phyloP scores from a whole-genome alignment of 169 alveolate species.

The Babesia caballi region DNA sequence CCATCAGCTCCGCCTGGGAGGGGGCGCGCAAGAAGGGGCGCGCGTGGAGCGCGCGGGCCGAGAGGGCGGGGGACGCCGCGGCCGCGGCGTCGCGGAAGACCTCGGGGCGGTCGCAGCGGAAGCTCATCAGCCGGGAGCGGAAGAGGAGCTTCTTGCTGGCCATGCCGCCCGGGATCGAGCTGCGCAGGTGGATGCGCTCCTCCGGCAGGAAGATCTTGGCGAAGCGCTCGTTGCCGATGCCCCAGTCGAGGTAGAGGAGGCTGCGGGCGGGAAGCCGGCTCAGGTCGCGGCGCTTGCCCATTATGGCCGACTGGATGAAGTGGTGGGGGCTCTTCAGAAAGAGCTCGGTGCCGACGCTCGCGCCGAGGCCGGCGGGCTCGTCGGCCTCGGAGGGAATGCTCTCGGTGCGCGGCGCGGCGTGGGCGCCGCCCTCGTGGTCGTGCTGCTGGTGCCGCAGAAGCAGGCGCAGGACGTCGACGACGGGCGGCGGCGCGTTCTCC shows the following conservation, averaged over 20 bases:
- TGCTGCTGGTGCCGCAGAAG: neutral
- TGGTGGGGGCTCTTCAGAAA: constrained; percentile 35
- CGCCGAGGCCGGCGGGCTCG: constrained; percentile 1
- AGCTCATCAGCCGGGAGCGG: constrained; percentile 21
- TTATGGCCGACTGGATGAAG: constrained; percentile 32
- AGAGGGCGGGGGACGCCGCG: neutral
- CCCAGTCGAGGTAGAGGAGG: constrained; percentile 72
- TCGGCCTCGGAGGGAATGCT: neutral
- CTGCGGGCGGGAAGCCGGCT: constrained; percentile 50
- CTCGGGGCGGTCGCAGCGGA: constrained; percentile 34
- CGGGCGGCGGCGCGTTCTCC: neutral
- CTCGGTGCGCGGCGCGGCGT: neutral
- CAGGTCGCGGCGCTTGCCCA: constrained; percentile 9
- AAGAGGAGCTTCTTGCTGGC: constrained; percentile 31
- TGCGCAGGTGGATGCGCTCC: constrained; percentile 63
- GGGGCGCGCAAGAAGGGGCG: constrained; percentile 31
- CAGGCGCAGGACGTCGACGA: constrained; percentile 17
- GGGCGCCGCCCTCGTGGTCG: neutral
- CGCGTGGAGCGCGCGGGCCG: constrained; percentile 15
- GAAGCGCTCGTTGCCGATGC: constrained; percentile 73
- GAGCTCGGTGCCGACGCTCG: constrained; percentile 6
- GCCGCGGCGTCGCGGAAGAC: neutral
- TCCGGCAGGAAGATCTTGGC: constrained; percentile 68
- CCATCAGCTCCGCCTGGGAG: constrained; percentile 41
- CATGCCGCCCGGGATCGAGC: constrained; percentile 38